Evolutionary conservation across 495 filamentous ascomycete genomes (phyloP).

Genomic region (Penicillium steckii): DNA sequence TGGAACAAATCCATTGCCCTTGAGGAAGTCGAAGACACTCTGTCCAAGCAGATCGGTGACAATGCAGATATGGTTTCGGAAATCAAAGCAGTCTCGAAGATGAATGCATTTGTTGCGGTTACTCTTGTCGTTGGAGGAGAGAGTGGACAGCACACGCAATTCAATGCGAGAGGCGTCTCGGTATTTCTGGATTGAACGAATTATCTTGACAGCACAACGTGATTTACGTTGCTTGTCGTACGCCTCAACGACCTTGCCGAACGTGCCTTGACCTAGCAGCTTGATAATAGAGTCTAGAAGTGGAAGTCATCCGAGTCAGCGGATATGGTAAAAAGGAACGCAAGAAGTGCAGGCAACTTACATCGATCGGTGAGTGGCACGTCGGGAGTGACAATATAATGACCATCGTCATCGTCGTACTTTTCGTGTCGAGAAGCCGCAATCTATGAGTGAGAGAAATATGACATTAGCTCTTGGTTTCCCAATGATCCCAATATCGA

Average conservation of each 20-base stretch:
- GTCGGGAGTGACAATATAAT: constrained; percentile 87
- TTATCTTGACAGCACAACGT: constrained; percentile 93
- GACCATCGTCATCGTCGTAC: constrained; percentile 93
- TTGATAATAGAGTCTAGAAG: constrained; percentile 76
- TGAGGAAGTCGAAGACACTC: constrained; percentile 98
- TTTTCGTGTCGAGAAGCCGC: constrained; percentile 50
- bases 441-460: constrained; percentile 34
- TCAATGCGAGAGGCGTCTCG: constrained; percentile 97
- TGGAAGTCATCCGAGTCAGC: constrained; percentile 12
- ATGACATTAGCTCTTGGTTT: constrained; percentile 2
- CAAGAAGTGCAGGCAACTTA: constrained; percentile 47
- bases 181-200: constrained; percentile 96
- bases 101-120: constrained; percentile 98
- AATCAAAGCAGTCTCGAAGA: constrained; percentile 95
- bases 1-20: constrained; percentile 89
- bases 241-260: constrained; percentile 96
- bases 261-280: constrained; percentile 93
- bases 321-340: not conserved
- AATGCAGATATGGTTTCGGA: constrained; percentile 96
- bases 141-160: constrained; percentile 83
- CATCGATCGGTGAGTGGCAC: constrained; percentile 84
- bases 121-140: constrained; percentile 83
- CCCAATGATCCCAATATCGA: too few species aligned
- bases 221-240: constrained; percentile 71
- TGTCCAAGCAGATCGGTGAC: constrained; percentile 95